Evolutionary conservation across 2,329 filamentous ascomycete species (phyloP), one percentile per base, ranked within the genome.

Genomic region (Stagonosporopsis rhizophila): DNA sequence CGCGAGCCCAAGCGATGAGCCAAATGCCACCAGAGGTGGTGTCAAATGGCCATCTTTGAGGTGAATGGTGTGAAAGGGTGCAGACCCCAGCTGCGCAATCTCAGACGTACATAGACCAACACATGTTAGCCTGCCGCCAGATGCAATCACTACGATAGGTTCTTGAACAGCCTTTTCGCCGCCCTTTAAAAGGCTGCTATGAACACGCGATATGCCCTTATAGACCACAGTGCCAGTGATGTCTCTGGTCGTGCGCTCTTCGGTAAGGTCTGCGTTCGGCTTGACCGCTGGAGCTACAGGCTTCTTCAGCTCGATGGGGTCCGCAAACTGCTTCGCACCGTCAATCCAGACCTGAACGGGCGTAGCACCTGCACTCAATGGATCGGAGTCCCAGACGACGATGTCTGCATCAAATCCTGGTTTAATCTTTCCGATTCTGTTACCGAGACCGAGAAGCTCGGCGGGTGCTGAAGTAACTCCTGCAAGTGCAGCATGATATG

Each of bases 11-110:
- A 90, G 74, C 1, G 77, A 77, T 4, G 85, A 83, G 1, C 83
- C 86, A 27, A 89, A 84, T 1, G 83, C 85, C 3, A 85, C 87
- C 58, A 89, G 82, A 0, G 85, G 79, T 6, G 82, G 78, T 6
- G 83, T 82, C n/a, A 89, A 66, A 64, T 89, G 80, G 1, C 87
- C 88, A 60, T 89, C 81, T n/a, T 50, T 45, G 6, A 55, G 45
- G 5, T 49, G 12, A 5, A 55, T 15, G 3, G 25, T 50, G 14
- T 35, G 39, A 27, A 30, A 7, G 17, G 25, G 6, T 12, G 39
- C 28, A 5, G 45, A 39, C 2, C 35, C 12, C 14, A 55, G 27
- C 22, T 40, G 44, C 11, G 45, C 40, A 17, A 55, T 20, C 14
- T 50, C 45, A 15, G 45, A n/a, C 7, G n/a, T 44, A 22, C 52